Evolutionary conservation across 225 moss, liverwort and hornwort species (phyloP), one percentile per base, ranked within the genome.

Genomic region (Straminergon stramineum): DNA sequence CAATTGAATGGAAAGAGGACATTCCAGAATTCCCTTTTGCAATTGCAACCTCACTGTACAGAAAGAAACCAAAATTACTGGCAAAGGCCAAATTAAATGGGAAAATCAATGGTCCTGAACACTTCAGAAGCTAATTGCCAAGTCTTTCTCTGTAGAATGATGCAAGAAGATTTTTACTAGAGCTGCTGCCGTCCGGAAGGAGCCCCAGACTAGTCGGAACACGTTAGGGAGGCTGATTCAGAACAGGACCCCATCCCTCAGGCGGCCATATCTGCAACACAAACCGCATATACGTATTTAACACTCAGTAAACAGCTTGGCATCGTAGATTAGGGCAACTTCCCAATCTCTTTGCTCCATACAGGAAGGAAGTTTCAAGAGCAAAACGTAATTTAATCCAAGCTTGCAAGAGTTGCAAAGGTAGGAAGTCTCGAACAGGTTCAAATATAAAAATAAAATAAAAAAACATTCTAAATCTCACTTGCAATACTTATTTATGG

Each of bases 201-300:
- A 79, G 80, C 61, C 60, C 84, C 30, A 81, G 37, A 81, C 69
- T 21, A 70, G 76, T 64, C 62, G 48, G 55, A 79, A 55, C 37
- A 81, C 63, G 62, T 86, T 87, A 99, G 34, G 97, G 96, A 86
- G 91, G 94, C 82, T 93, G 95, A 86, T 93, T 97, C 89, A 94
- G 66, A 37, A 99, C 96, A 91, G 99, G 99, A 84, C 99, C 99
- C 96, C 92, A 97, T 82, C 99, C 99, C 94, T 99, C 99, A 65
- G 96, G 94, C n/a, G 99, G 99, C 99, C 99, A 99, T 82, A 99
- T 99, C 99, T 99, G 96, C 88, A 89, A 82, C 64, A 82, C 19
- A 91, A 88, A 87, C 32, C 81, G 57, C n/a, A 79, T 45, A 15
- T 23, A 90, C 31, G 31, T 14, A 76, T 2, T 64, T 28, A 64